Evolutionary conservation across 2,329 filamentous ascomycete genomes (phyloP), one percentile per base, ranked within the genome.

Genomic region (Talaromyces marneffei): DNA sequence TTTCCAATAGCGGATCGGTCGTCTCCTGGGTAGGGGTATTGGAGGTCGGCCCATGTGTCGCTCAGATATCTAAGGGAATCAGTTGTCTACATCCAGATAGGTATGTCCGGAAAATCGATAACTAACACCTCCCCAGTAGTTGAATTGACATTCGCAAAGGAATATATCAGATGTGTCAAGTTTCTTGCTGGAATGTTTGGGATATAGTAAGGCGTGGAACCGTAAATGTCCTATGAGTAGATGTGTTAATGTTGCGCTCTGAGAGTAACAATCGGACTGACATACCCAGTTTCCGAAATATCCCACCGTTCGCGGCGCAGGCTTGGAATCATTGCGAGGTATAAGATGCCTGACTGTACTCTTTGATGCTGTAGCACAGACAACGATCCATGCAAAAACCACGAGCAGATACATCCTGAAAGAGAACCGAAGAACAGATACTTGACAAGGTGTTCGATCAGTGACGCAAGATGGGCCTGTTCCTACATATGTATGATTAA

Each of bases 181-280:
- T 40, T 39, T 12, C 27, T 55, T 9, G 48, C 58, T 9, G 58
- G 58, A 18, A 60, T 37, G 29, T 60, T 48, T 10, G 58, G 55
- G 20, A 57, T 46, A n/a, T 50, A 2, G 96, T 82, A 71, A 25
- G 42, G 42, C 20, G 10, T 2, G 14, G 42, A 25, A 44, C 10
- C 20, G 25, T 44, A 44, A 1, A 25, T 44, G 10, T 44, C 42
- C 42, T 44, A 14, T 44, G 12, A 44, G 39, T 20, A 9, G 39
- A 20, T 12, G n/a, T 3, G n/a, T 42, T 42, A 42, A 42, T 20
- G 7, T n/a, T 42, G 39, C 4, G 18, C 20, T 40, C 20, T 9
- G 20, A 20, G 7, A 2, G 14, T 40, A 40, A n/a, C 8, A 40
- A 40, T 3, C 39, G 4, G 16, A 40, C 3, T 12, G n/a, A 18